Evolutionary conservation across 2,329 filamentous ascomycete genomes (phyloP).

Genomic region (Zalaria obscura): DNA sequence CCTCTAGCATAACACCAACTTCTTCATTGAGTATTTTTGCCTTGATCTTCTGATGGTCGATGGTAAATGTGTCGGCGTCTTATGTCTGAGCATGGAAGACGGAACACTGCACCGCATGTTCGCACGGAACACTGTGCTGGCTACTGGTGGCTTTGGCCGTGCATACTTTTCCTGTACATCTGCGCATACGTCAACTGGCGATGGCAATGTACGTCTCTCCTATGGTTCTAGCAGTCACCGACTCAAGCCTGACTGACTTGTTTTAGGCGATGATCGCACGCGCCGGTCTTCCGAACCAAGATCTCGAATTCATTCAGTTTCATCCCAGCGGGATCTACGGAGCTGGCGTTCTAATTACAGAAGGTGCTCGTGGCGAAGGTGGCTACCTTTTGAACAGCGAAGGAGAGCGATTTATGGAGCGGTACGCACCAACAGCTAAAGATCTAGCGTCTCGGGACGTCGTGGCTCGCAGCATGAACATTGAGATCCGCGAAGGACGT

Average conservation of each 20-base stretch:
- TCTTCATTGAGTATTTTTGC: conserved; percentile 37
- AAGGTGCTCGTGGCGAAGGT: conserved; percentile 35
- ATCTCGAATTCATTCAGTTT: conserved; percentile 39
- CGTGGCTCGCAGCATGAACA: conserved; percentile 33
- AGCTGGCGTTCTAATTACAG: conserved; percentile 35
- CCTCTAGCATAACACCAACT: conserved; percentile 27
- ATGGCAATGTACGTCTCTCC: conserved; percentile 24
- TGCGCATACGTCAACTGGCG: conserved; percentile 35
- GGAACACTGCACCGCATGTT: conserved; percentile 34
- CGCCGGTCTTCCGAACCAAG: conserved; percentile 34
- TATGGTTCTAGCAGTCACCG: background rate
- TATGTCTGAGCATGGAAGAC: conserved; percentile 34
- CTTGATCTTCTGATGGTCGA: conserved; percentile 35
- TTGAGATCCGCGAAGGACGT: conserved; percentile 33
- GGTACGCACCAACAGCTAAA: conserved; percentile 37
- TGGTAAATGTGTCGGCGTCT: conserved; percentile 31
- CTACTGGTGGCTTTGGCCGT: conserved; percentile 35
- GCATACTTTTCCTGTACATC: conserved; percentile 36
- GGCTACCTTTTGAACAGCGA: conserved; percentile 34
- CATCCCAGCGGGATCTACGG: conserved; percentile 37
- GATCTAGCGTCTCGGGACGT: conserved; percentile 35
- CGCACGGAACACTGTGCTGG: conserved; percentile 33
- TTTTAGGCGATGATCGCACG: conserved; percentile 31
- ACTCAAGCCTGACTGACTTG: too few species aligned
- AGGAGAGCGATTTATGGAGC: conserved; percentile 37